Base-by-base conservation (phyloP, 163 green algal genomes). In the Prototheca stagnorum region DNA sequence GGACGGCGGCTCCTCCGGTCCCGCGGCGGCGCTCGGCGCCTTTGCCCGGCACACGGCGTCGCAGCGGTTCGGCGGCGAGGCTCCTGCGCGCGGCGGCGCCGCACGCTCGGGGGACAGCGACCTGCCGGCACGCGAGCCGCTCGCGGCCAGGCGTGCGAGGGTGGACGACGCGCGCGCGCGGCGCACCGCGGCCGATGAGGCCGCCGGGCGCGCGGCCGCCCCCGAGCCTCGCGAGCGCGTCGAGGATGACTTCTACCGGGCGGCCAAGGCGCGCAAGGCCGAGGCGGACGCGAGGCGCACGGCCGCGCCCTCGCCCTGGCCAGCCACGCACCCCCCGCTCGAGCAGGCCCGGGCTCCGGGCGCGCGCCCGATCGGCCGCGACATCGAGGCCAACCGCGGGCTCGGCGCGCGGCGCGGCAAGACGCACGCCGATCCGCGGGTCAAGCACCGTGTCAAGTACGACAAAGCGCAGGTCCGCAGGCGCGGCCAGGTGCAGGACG, bases 351-450 rank as follows among this genome's bases (percentile, higher is more conserved):
- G 21, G 25, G 59, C 47, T 21, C 44, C 27, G 3, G 44, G 55
- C 59, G 4, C 58, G 68, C 29, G 56, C 35, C 19, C 14, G 35
- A 85, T 88, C 52, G 75, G 47, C 25, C 20, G 59, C 21, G 73
- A 76, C 21, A 95, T 98, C 27, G 68, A 93, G 59, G 88, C 86
- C 65, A 98, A 98, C 69, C 67, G 83, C 8, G 90, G 90, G 39
- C 79, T 98, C 27, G 97, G 85, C 16, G 84, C 90, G 7, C 86
- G 96, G 66, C 71, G 86, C 31, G 50, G 63, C n/a, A 90, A 91
- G 60, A 81, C 90, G 51, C 66, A 78, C 34, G 94, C 93, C 69
- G 96, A 97, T 70, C 90, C 90, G 15, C 73, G 90, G 56, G 61
- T 63, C 29, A 65, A 62, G 61, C 29, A 56, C 39, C 27, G 62